Evolutionary conservation across 2,329 filamentous ascomycete genomes (phyloP).

Genomic region (Fusarium compactum): DNA sequence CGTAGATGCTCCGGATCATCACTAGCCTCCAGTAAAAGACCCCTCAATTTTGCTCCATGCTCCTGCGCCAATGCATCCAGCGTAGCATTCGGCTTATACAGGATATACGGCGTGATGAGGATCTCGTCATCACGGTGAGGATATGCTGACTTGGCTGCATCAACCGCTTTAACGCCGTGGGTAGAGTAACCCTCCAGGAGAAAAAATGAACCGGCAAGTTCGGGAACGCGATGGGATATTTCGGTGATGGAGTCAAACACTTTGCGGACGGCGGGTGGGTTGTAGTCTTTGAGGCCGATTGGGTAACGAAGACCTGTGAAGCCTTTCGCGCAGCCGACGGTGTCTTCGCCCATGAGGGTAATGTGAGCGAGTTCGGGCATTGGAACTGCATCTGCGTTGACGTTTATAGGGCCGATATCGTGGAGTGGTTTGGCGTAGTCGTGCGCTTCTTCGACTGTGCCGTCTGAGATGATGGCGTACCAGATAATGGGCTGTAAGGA

Average conservation of each 20-base stretch:
- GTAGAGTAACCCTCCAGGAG: conserved; percentile 66
- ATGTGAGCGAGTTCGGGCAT: conserved; percentile 58
- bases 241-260: conserved; percentile 51
- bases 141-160: conserved; percentile 21
- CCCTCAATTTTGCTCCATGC: conserved; percentile 22
- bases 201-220: conserved; percentile 54
- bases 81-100: conserved; percentile 29
- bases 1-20: conserved; percentile 18
- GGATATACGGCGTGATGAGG: conserved; percentile 15
- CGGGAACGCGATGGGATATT: conserved; percentile 22
- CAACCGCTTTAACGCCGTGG: conserved; percentile 14
- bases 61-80: conserved; percentile 17
- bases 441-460: conserved; percentile 51
- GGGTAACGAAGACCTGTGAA: conserved; percentile 57
- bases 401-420: conserved; percentile 53
- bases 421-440: conserved; percentile 57
- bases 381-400: conserved; percentile 48
- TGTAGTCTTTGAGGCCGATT: conserved; percentile 56
- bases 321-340: conserved; percentile 57
- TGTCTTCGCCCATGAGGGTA: conserved; percentile 54
- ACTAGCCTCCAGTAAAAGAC: conserved; percentile 12
- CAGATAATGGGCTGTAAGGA: conserved; percentile 52
- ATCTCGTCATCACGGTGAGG: conserved; percentile 32
- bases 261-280: conserved; percentile 43
- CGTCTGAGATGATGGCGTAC: conserved; percentile 57